Percentiles rank a stretch among this genome's conserved stretches.
phyloP scores from a whole-genome alignment of 148 eudicot genomes.

The Nepenthes gracilis region DNA sequence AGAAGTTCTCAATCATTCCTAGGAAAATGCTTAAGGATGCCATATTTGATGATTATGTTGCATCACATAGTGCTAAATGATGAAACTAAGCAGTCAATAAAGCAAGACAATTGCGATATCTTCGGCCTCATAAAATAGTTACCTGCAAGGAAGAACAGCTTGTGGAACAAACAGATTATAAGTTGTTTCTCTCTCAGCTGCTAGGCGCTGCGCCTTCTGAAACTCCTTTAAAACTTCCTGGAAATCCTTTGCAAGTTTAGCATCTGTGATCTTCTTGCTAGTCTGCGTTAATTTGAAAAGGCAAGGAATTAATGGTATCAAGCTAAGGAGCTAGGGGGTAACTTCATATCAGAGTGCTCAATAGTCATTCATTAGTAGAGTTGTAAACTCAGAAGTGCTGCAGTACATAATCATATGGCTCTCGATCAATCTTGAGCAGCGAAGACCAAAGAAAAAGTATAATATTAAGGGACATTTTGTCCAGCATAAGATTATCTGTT shows the following conservation, averaged over 20 bases:
- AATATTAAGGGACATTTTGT: background rate
- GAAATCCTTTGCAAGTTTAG: constrained; percentile 31
- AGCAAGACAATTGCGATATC: background rate
- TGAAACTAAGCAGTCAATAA: background rate
- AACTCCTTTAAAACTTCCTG: constrained; percentile 28
- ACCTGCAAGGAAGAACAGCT: constrained; percentile 58
- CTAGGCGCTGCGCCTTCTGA: constrained; percentile 28
- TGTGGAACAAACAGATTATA: constrained; percentile 29
- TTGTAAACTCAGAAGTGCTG: too few relatives aligned
- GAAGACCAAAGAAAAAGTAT: background rate
- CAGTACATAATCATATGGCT: background rate
- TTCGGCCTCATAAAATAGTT: background rate
- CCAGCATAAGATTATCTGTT: background rate
- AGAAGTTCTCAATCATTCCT: too few relatives aligned
- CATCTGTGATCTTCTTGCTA: constrained; percentile 28
- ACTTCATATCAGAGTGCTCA: background rate
- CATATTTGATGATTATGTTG: too few relatives aligned
- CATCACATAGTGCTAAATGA: background rate
- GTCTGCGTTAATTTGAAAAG: constrained; percentile 10
- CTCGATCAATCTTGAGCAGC: background rate
- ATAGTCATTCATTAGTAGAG: background rate
- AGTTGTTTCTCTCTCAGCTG: constrained; percentile 29
- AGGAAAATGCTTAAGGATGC: too few relatives aligned
- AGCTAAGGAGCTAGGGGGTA: background rate
- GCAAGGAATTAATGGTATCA: background rate